Base-by-base conservation (phyloP, 2,329 filamentous ascomycete species). In the Cladosporium oxysporum region DNA sequence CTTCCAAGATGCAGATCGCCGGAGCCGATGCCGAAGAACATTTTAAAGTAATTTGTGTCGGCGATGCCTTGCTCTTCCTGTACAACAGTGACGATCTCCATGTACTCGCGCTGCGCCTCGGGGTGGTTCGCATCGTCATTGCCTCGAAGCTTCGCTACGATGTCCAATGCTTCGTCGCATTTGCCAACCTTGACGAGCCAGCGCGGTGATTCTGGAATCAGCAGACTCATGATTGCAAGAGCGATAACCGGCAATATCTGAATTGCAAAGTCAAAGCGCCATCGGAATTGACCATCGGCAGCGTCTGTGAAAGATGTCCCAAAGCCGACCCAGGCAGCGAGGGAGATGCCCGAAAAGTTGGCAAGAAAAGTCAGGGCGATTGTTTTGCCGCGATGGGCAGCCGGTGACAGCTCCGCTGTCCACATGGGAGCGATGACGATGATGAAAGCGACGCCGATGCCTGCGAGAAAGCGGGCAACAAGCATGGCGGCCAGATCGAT, bases 1-100 rank as follows among this genome's bases (percentile, higher is more conserved):
- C 55, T 50, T 26, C 60, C 35, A 60, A 64, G 37, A 35, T 29
- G n/a, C 62, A 66, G 16, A 49, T 65, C 33, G 66, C 67, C 44
- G 62, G 66, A 50, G 67, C 65, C 69, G 29, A 77, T 74, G 62
- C 75, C 75, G 37, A 71, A 69, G 66, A 73, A 76, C 65, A 76
- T 76, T 50, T 68, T 66, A 35, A 72, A 63, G 58, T 70, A 74
- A 31, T 58, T 58, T 58, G 33, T 58, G 31, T 58, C 55, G 55
- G 21, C 31, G 31, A 58, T 31, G 31, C 33, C 33, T 41, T 58
- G 55, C 33, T 58, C 55, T 23, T 58, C 55, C 33, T 41, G 55
- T 35, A 68, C 68, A n/a, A 72, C 50, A n/a, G 67, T 69, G 59
- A 73, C 68, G 26, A 67, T 69, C 31, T 68, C 62, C 73, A 66